Percentiles rank a stretch among this genome's conserved stretches.
These are phyloP conservation scores for Corrigiola litoralis DNA, from an alignment of 179 eudicot genomes.

Conservation along the genomic window DNA sequence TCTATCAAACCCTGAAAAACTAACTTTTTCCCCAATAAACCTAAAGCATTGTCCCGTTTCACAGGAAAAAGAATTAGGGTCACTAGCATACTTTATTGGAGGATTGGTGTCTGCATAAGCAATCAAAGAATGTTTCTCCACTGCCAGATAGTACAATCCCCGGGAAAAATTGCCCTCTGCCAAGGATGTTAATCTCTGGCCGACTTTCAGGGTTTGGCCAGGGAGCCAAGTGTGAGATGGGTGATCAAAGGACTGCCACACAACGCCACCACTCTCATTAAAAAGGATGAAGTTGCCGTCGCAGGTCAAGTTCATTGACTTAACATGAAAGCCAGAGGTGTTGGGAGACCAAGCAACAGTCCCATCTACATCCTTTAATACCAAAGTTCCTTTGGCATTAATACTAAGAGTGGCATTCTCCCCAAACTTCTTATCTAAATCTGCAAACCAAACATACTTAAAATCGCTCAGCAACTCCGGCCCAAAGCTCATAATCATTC, in stretches of 20 bases:
- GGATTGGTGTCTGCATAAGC: neutral
- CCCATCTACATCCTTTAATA: no score
- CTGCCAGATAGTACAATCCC: conserved; percentile 3
- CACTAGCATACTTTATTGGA: conserved; percentile 1
- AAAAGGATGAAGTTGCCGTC: neutral
- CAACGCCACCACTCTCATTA: neutral
- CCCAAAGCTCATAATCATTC: no score
- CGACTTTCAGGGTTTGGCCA: neutral
- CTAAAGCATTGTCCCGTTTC: neutral
- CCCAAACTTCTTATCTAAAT: no score
- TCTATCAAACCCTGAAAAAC: no score
- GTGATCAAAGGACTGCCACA: conserved; percentile 10
- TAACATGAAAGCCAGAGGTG: neutral
- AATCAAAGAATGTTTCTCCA: neutral
- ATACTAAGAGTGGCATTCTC: no score
- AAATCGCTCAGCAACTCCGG: no score
- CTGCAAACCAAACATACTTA: no score
- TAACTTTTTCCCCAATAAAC: no score
- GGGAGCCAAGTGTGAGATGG: conserved; percentile 5
- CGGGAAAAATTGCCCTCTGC: neutral
- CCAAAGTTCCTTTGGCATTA: no score
- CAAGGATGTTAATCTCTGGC: neutral
- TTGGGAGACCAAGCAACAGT: neutral
- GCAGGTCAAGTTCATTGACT: neutral
- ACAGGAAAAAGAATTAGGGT: neutral